phyloP scores from a whole-genome alignment of 2,329 filamentous ascomycete genomes.

The Dothistroma septosporum region DNA sequence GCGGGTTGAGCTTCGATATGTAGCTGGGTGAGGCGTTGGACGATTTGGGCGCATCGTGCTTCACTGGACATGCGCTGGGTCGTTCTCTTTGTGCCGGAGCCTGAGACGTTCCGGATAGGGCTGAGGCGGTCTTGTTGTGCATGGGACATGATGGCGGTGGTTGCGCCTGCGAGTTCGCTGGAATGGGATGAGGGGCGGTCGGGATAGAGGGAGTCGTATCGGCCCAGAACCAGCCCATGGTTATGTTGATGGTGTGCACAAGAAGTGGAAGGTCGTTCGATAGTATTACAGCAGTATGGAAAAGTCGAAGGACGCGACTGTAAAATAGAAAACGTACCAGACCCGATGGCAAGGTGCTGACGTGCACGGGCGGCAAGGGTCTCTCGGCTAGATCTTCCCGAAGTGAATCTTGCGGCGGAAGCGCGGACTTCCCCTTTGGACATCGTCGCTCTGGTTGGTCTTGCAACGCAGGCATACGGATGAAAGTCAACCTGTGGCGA shows the following conservation, averaged over 20 bases:
- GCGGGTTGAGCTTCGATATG: constrained; percentile 65
- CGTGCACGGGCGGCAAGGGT: background rate
- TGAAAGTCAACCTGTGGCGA: too few relatives aligned
- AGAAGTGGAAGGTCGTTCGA: background rate
- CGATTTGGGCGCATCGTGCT: constrained; percentile 38
- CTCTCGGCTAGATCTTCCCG: background rate
- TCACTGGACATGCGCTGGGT: constrained; percentile 51
- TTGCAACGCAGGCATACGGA: too few relatives aligned
- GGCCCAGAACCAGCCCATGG: constrained; percentile 70
- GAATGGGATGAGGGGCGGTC: constrained; percentile 47
- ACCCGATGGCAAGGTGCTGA: background rate
- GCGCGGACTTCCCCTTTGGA: background rate
- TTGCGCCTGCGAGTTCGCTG: constrained; percentile 43
- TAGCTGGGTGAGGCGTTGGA: constrained; percentile 43
- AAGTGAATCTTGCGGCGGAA: background rate
- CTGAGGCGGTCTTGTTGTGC: constrained; percentile 49
- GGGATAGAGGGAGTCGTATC: constrained; percentile 44
- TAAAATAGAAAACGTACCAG: background rate
- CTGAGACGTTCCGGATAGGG: constrained; percentile 28
- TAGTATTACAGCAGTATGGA: background rate
- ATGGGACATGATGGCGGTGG: constrained; percentile 64
- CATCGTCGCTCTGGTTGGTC: too few relatives aligned
- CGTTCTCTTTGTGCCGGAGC: constrained; percentile 24
- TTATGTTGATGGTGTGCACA: constrained; percentile 11
- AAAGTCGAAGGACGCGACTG: background rate